Evolutionary conservation across 768 basidiomycete genomes (phyloP).

Genomic region (Kwoniella pini): DNA sequence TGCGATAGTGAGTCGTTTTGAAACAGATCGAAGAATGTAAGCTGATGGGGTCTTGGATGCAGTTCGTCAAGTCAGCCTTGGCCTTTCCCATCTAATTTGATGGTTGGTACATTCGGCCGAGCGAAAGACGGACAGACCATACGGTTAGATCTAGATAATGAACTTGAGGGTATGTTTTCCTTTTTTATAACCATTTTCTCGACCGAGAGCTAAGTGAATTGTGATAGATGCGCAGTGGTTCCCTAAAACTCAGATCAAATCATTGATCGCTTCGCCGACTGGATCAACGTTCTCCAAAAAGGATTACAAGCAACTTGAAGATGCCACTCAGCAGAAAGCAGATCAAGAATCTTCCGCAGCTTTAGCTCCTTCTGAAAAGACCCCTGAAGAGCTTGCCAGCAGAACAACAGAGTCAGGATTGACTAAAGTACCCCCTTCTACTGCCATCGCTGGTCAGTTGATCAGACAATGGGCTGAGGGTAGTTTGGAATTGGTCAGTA

Average conservation of each 20-base stretch:
- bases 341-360: constrained; percentile 55
- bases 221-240: constrained; percentile 85
- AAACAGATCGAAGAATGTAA: neutral
- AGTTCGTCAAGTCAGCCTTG: constrained; percentile 57
- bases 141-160: constrained; percentile 85
- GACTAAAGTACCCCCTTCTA: constrained; percentile 73
- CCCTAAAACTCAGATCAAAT: constrained; percentile 69
- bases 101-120: constrained; percentile 90
- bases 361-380: constrained; percentile 52
- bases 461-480: constrained; percentile 72
- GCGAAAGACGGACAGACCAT: constrained; percentile 63
- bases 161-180: constrained; percentile 71
- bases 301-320: constrained; percentile 61
- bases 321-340: constrained; percentile 1
- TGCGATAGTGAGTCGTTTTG: constrained; percentile 61
- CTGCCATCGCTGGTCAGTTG: constrained; percentile 80
- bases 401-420: constrained; percentile 40
- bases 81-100: constrained; percentile 88
- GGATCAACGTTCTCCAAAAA: constrained; percentile 60
- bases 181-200: neutral
- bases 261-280: constrained; percentile 63
- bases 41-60: neutral
- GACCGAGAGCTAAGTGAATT: neutral
- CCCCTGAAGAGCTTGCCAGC: constrained; percentile 30
- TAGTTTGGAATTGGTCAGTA: constrained; percentile 42